These are phyloP conservation scores for Pseudomassariella vexata DNA, from an alignment of 2,329 filamentous ascomycete species.

Conservation along the genomic window DNA sequence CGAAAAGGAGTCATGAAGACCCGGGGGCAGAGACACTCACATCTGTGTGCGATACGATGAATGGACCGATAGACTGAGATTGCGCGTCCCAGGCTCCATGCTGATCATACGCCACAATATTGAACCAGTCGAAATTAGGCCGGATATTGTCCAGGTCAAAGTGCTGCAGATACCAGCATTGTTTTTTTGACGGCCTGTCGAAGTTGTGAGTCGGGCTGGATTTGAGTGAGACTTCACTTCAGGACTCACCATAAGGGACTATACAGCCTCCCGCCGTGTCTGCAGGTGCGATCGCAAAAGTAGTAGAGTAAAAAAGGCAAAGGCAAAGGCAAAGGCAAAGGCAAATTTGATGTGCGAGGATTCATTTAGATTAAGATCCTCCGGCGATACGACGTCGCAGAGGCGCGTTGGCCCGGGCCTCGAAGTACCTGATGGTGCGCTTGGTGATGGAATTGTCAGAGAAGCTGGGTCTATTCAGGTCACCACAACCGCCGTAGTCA, in stretches of 20 bases:
- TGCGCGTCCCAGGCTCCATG: slow-evolving; percentile 20
- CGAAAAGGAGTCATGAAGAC: too few species aligned
- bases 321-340: too few species aligned
- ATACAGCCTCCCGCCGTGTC: slow-evolving; percentile 13
- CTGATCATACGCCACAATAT: slow-evolving; percentile 37
- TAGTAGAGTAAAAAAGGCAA: slow-evolving; percentile 31
- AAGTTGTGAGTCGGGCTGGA: slow-evolving; percentile 9
- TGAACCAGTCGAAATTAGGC: slow-evolving; percentile 31
- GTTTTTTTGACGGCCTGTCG: slow-evolving; percentile 17
- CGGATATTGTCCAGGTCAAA: slow-evolving; percentile 18
- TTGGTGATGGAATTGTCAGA: slow-evolving; percentile 2
- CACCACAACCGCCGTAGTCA: too few species aligned
- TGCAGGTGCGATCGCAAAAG: slow-evolving; percentile 15
- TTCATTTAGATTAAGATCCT: slow-evolving; percentile 8
- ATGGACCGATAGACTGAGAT: slow-evolving; percentile 12
- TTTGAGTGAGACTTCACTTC: slow-evolving; percentile 23
- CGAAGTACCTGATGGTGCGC: slow-evolving; percentile 28
- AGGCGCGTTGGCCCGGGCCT: slow-evolving; percentile 18
- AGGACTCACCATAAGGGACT: too few species aligned
- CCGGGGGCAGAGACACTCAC: too few species aligned
- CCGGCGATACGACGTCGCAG: slow-evolving; percentile 11
- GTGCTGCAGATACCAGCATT: slow-evolving; percentile 21
- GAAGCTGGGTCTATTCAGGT: neutral
- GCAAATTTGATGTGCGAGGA: slow-evolving; percentile 31
- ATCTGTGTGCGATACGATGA: slow-evolving; percentile 23